Conservation (phyloP, 257 asterid genomes). For the Solanum dulcamara region DNA sequence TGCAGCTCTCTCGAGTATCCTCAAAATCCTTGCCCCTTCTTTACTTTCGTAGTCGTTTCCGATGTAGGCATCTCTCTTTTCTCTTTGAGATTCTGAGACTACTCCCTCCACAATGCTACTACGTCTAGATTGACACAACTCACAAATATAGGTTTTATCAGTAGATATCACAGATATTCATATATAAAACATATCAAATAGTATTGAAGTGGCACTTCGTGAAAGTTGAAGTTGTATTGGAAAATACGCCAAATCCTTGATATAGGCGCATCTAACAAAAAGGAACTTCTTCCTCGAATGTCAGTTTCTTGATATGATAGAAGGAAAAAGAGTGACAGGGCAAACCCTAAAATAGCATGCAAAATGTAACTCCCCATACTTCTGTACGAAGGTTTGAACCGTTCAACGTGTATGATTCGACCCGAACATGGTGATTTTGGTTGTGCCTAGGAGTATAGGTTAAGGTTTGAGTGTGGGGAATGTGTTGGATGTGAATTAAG, state of each 20-base stretch:
- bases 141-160: background rate
- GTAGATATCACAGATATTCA: background rate
- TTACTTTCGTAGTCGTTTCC: slow-evolving; percentile 51
- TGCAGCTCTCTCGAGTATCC: slow-evolving; percentile 91
- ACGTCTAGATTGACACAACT: slow-evolving; percentile 31
- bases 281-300: background rate
- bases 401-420: background rate
- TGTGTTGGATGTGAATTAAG: background rate
- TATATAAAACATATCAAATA: background rate
- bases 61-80: slow-evolving; percentile 23
- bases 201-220: background rate
- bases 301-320: background rate
- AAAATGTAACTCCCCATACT: no score
- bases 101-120: slow-evolving; percentile 68
- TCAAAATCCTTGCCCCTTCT: slow-evolving; percentile 91
- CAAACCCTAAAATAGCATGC: background rate
- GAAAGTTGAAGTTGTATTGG: background rate
- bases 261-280: background rate
- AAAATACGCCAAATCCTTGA: background rate
- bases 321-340: background rate
- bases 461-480: background rate
- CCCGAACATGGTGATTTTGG: background rate
- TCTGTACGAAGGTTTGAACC: background rate
- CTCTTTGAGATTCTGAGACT: slow-evolving; percentile 58
- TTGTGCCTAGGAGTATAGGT: background rate